phyloP scores from a whole-genome alignment of 805 yeast species.

The Cyberlindnera sargentensis region DNA sequence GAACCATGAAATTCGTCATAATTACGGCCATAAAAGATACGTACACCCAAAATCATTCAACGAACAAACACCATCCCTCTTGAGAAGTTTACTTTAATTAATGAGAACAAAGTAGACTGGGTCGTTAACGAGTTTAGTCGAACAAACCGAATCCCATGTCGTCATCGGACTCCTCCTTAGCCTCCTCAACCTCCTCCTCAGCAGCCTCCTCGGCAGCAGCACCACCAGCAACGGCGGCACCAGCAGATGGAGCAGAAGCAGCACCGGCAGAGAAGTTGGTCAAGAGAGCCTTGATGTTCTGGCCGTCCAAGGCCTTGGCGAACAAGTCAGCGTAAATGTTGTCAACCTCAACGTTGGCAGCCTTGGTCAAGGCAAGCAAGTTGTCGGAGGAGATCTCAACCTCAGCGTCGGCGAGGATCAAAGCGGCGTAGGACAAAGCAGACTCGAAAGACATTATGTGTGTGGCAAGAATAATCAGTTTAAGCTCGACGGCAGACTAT shows the following conservation, averaged over 20 bases:
- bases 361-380: constrained; percentile 65
- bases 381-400: constrained; percentile 82
- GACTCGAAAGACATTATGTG: constrained; percentile 56
- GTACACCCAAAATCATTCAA: not conserved
- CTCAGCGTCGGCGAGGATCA: constrained; percentile 89
- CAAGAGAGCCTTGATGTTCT: constrained; percentile 75
- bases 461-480: constrained; percentile 25
- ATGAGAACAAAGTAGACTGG: not conserved
- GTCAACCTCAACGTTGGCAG: constrained; percentile 82
- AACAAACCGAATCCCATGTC: constrained; percentile 96
- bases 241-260: constrained; percentile 67
- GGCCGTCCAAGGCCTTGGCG: constrained; percentile 83
- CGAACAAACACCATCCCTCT: not conserved
- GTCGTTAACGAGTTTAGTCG: constrained; percentile 44
- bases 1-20: constrained; percentile 2
- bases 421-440: constrained; percentile 87
- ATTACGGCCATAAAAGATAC: not conserved
- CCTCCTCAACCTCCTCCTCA: constrained; percentile 54
- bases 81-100: too few relatives aligned
- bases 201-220: constrained; percentile 59
- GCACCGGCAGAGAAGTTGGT: constrained; percentile 66
- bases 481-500: constrained; percentile 27
- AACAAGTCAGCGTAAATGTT: constrained; percentile 80
- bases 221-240: constrained; percentile 54
- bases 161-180: constrained; percentile 49